Conservation (phyloP, 225 moss, liverwort and hornwort species). For the Bryum argenteum region DNA sequence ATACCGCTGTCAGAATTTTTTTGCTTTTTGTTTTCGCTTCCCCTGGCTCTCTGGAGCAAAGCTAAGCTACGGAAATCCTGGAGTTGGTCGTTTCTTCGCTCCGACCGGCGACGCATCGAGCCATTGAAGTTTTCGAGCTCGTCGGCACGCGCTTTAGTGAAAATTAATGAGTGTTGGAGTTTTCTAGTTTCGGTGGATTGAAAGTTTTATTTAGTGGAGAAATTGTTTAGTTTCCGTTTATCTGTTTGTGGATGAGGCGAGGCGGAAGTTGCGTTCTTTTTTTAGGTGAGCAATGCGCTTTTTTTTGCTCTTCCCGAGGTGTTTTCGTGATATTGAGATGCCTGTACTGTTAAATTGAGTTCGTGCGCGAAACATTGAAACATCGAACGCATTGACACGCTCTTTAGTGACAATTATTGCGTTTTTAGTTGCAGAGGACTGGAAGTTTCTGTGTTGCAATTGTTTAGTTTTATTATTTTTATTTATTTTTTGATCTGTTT, state of each 20-base stretch:
- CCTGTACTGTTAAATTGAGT: conserved; percentile 3
- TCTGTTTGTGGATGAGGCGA: neutral
- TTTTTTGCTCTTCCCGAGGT: conserved; percentile 10
- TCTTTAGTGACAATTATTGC: too few relatives aligned
- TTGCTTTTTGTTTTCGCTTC: neutral
- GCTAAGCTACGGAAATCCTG: conserved; percentile 24
- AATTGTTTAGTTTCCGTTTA: conserved; percentile 10
- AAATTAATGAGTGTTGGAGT: conserved; percentile 1
- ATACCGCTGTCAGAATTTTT: conserved; percentile 25
- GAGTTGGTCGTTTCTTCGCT: conserved; percentile 40
- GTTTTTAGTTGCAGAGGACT: too few relatives aligned
- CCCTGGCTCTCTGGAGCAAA: neutral
- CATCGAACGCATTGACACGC: too few relatives aligned
- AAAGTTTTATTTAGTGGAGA: neutral
- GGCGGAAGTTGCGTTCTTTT: conserved; percentile 15
- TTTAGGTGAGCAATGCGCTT: conserved; percentile 10
- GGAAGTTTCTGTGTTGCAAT: too few relatives aligned
- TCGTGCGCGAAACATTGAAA: neutral
- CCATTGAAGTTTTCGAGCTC: neutral
- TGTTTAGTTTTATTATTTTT: too few relatives aligned
- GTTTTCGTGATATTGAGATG: conserved; percentile 16
- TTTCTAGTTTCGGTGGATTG: too few relatives aligned
- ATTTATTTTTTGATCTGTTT: too few relatives aligned
- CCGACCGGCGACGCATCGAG: conserved; percentile 13
- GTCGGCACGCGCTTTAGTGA: neutral